phyloP scores from a whole-genome alignment of 176 grass and related monocot genomes.

The Eremochloa ophiuroides region DNA sequence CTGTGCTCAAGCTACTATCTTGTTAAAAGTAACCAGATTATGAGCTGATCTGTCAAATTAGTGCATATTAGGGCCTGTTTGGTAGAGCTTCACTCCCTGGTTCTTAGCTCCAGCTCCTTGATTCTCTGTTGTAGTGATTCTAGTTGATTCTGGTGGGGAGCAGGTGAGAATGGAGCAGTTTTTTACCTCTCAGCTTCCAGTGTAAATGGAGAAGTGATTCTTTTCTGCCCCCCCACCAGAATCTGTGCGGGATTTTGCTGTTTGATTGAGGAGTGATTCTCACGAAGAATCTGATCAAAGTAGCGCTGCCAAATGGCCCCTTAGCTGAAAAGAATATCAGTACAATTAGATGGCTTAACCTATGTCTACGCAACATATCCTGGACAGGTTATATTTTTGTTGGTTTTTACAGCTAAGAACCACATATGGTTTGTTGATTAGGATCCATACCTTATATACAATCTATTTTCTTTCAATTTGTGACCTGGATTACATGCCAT shows the following conservation, averaged over 20 bases:
- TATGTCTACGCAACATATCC: background rate
- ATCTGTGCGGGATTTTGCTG: background rate
- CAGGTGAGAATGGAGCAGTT: background rate
- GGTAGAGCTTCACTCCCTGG: background rate
- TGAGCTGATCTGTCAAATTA: background rate
- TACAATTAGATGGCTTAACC: slow-evolving; percentile 2
- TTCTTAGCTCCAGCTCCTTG: background rate
- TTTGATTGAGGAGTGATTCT: background rate
- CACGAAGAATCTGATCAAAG: background rate
- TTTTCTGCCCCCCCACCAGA: background rate
- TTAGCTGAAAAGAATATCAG: background rate
- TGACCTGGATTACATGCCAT: slow-evolving; percentile 4
- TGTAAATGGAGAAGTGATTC: background rate
- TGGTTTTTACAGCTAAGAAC: background rate
- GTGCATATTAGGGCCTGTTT: background rate
- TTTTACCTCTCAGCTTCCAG: background rate
- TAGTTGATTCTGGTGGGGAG: background rate
- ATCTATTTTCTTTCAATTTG: slow-evolving; percentile 8
- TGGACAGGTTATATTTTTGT: slow-evolving; percentile 4
- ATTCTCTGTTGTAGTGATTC: background rate
- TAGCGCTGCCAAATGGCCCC: background rate
- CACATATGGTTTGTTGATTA: slow-evolving; percentile 2
- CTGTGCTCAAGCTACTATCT: background rate
- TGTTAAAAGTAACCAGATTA: background rate
- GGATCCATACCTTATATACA: background rate